Percentiles rank a stretch among this genome's conserved stretches.
Conservation (phyloP, 306 rosid species). For the Amphicarpaea edgeworthii region DNA sequence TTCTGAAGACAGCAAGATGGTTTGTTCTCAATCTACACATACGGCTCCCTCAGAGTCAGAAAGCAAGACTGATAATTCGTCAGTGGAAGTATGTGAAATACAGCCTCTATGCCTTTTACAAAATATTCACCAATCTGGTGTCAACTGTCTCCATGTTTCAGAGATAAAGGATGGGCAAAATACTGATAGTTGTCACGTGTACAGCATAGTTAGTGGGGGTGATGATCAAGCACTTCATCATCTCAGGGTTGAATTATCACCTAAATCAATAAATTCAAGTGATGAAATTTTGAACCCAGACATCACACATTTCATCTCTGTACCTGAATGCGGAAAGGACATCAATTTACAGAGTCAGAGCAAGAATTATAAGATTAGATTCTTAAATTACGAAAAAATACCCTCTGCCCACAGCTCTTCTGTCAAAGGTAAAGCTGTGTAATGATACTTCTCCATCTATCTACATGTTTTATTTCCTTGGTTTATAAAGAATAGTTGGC, state of each 20-base stretch:
- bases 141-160: conserved; percentile 92
- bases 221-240: conserved; percentile 91
- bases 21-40: conserved; percentile 51
- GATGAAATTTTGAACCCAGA: conserved; percentile 49
- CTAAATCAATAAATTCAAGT: conserved; percentile 44
- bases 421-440: conserved; percentile 68
- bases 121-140: conserved; percentile 88
- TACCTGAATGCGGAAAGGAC: conserved; percentile 48
- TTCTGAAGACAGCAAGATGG: conserved; percentile 45
- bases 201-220: conserved; percentile 83
- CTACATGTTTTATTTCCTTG: not conserved
- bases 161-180: conserved; percentile 55
- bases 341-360: conserved; percentile 46
- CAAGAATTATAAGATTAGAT: conserved; percentile 53
- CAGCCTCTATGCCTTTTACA: conserved; percentile 62
- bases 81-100: conserved; percentile 67
- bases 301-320: conserved; percentile 30
- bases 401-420: conserved; percentile 94
- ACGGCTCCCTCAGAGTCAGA: conserved; percentile 49
- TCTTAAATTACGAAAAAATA: conserved; percentile 56
- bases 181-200: conserved; percentile 50
- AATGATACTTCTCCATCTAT: conserved; percentile 24
- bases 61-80: conserved; percentile 48
- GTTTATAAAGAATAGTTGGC: conserved; percentile 15
- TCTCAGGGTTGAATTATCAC: conserved; percentile 63